These are phyloP conservation scores for Salix udensis DNA, from an alignment of 345 rosid genomes.

Conservation along the genomic window DNA sequence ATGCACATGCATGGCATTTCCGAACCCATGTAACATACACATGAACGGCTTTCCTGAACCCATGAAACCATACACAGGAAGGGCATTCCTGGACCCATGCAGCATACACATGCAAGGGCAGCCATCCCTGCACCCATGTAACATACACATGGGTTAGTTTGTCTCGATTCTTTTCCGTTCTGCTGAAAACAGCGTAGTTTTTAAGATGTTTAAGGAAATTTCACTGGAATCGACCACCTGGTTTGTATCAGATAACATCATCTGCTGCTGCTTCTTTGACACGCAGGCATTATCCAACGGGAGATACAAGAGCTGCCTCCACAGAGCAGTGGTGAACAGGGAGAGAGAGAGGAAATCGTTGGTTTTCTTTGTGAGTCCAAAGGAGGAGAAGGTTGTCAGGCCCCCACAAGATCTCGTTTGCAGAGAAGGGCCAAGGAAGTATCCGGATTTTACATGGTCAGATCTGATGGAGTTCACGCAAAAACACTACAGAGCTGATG, in stretches of 20 bases:
- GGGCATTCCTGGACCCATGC: too few species aligned
- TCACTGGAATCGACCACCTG: too few species aligned
- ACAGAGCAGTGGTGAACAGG: constrained; percentile 64
- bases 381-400: constrained; percentile 54
- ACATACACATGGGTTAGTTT: too few species aligned
- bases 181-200: too few species aligned
- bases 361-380: constrained; percentile 56
- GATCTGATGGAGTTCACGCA: constrained; percentile 56
- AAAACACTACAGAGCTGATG: constrained; percentile 47
- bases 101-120: too few species aligned
- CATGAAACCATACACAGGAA: too few species aligned
- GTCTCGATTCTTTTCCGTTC: too few species aligned
- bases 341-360: constrained; percentile 50
- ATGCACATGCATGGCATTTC: too few species aligned
- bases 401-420: constrained; percentile 56
- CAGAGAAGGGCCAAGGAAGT: constrained; percentile 35
- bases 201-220: too few species aligned
- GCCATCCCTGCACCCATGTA: too few species aligned
- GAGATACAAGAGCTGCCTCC: constrained; percentile 61
- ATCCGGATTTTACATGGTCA: constrained; percentile 86
- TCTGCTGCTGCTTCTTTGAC: not conserved
- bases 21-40: too few species aligned
- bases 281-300: constrained; percentile 59
- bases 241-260: not conserved
- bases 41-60: too few species aligned